These are phyloP conservation scores for Rubia balearica DNA, from an alignment of 305 asterid genomes.

Conservation along the genomic window DNA sequence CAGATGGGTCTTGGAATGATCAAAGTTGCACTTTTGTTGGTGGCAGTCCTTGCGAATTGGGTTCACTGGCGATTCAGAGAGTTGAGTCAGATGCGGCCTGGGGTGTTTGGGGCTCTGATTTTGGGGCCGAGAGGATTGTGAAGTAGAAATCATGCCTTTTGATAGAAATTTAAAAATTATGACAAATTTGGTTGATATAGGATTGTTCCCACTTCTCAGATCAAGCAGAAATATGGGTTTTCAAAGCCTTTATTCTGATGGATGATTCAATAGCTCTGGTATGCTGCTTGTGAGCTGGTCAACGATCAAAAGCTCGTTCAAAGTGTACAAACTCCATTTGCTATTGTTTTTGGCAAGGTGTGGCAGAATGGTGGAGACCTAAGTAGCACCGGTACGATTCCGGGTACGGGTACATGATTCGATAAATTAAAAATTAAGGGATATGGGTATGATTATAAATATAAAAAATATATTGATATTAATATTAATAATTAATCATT, in stretches of 20 bases:
- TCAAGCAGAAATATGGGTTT: slow-evolving; percentile 11
- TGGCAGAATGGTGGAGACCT: too few species aligned
- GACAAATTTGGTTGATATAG: background rate
- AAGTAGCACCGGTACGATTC: too few species aligned
- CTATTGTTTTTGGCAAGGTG: background rate
- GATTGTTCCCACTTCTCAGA: slow-evolving; percentile 12
- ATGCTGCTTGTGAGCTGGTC: slow-evolving; percentile 9
- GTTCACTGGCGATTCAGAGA: too few species aligned
- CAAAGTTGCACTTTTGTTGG: background rate
- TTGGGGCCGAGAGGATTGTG: slow-evolving; percentile 72
- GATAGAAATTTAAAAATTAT: background rate
- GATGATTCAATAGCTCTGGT: slow-evolving; percentile 3
- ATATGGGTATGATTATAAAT: too few species aligned
- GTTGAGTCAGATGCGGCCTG: too few species aligned
- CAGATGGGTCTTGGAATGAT: slow-evolving; percentile 9
- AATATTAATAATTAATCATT: too few species aligned
- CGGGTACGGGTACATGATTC: too few species aligned
- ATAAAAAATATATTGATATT: too few species aligned
- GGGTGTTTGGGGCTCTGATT: too few species aligned
- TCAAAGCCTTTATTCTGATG: background rate
- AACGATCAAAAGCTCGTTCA: slow-evolving; percentile 4
- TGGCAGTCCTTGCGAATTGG: background rate
- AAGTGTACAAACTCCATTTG: background rate
- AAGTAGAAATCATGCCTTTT: slow-evolving; percentile 91
- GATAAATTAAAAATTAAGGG: too few species aligned